A percentile compares a stretch with the other conserved stretches of the same genome.
Conservation (phyloP, 2,329 filamentous ascomycete genomes). For the Sarocladium oryzae region DNA sequence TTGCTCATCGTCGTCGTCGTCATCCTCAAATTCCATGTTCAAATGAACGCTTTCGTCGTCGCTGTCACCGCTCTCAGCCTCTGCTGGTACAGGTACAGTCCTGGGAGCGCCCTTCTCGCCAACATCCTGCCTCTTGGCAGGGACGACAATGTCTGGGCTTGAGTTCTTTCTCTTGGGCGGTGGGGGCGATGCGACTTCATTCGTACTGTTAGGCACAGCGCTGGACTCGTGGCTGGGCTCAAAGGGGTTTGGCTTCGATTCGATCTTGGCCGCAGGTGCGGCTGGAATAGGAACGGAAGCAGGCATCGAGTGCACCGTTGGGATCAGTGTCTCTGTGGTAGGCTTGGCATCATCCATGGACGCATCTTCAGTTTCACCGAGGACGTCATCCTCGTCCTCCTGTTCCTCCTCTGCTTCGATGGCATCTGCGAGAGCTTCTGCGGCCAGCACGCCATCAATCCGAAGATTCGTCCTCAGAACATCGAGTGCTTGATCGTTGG, state of each 20-base stretch:
- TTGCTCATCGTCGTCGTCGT: slow-evolving; percentile 32
- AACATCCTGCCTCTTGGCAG: slow-evolving; percentile 35
- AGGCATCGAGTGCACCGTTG: slow-evolving; percentile 14
- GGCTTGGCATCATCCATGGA: slow-evolving; percentile 30
- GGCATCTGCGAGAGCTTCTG: slow-evolving; percentile 8
- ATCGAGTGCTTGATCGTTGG: slow-evolving; percentile 61
- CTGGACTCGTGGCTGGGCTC: slow-evolving; percentile 17
- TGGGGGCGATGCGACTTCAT: slow-evolving; percentile 16
- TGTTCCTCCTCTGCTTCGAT: slow-evolving; percentile 13
- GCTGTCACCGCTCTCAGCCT: slow-evolving; percentile 33
- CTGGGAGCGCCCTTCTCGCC: slow-evolving; percentile 17
- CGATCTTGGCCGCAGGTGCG: slow-evolving; percentile 16
- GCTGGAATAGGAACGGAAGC: slow-evolving; percentile 15
- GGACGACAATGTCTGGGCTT: slow-evolving; percentile 22
- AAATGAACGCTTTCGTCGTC: slow-evolving; percentile 51
- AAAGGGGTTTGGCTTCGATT: slow-evolving; percentile 30
- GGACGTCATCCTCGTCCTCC: slow-evolving; percentile 28
- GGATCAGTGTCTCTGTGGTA: slow-evolving; percentile 21
- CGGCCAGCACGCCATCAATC: slow-evolving; percentile 4
- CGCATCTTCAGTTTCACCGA: slow-evolving; percentile 28
- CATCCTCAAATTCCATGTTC: slow-evolving; percentile 53
- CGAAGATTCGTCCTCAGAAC: slow-evolving; percentile 57
- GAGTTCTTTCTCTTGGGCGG: slow-evolving; percentile 35
- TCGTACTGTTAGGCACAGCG: slow-evolving; percentile 12
- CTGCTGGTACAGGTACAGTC: slow-evolving; percentile 10